Percentiles rank a stretch among this genome's conserved stretches.
Evolutionary conservation across 2,329 filamentous ascomycete genomes (phyloP).

Genomic region (Ustilaginoidea virens): DNA sequence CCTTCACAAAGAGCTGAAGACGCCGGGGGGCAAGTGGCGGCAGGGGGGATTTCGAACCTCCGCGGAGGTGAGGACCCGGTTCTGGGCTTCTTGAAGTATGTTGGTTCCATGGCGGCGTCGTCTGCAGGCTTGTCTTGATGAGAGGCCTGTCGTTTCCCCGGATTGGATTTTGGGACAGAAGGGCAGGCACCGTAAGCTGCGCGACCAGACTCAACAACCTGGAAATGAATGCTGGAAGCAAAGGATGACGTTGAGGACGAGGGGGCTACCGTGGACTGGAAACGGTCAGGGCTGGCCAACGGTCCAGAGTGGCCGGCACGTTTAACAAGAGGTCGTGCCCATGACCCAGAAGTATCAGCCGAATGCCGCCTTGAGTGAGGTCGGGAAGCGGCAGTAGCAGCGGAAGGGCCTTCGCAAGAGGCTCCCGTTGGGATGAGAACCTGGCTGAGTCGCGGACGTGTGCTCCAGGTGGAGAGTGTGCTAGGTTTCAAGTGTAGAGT

Average conservation of each 20-base stretch:
- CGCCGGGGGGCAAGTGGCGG: constrained; percentile 8
- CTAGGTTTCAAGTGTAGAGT: too few species aligned
- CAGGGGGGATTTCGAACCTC: constrained; percentile 25
- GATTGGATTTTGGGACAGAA: constrained; percentile 5
- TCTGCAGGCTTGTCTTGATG: constrained; percentile 7
- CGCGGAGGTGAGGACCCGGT: constrained; percentile 29
- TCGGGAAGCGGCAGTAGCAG: constrained; percentile 3
- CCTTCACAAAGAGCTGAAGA: constrained; percentile 15
- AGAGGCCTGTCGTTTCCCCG: constrained; percentile 14
- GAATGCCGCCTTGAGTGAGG: constrained; percentile 6
- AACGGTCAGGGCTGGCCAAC: background rate
- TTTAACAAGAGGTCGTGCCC: constrained; percentile 7
- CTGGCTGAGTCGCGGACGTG: background rate
- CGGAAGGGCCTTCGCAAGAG: constrained; percentile 1
- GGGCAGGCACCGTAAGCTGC: constrained; percentile 2
- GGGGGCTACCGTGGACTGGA: constrained; percentile 1
- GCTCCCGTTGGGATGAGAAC: background rate
- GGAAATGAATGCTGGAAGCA: constrained; percentile 2
- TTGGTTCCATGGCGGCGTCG: constrained; percentile 17
- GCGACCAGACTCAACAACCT: background rate
- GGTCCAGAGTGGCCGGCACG: constrained; percentile 6
- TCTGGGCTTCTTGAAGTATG: constrained; percentile 30
- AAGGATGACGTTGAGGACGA: background rate
- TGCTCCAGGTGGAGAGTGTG: too few species aligned
- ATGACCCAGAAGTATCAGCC: constrained; percentile 4